Conservation (phyloP, 495 filamentous ascomycete genomes). For the Penicillium steckii region DNA sequence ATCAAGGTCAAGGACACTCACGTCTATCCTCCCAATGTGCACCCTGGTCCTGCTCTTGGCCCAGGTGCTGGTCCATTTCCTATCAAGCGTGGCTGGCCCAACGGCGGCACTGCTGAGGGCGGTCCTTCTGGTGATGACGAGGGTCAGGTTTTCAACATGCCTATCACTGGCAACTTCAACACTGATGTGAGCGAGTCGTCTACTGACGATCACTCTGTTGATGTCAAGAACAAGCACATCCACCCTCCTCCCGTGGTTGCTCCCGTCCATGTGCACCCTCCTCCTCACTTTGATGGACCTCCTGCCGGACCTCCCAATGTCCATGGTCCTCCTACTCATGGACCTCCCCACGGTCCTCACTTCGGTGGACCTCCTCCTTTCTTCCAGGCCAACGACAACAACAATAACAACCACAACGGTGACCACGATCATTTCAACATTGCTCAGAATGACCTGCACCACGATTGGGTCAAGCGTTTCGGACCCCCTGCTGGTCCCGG, state of each 20-base stretch:
- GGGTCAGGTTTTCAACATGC: conserved; percentile 26
- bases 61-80: conserved; percentile 19
- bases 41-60: not conserved
- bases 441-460: not conserved
- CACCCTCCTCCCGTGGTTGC: conserved; percentile 6
- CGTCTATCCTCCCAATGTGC: conserved; percentile 11
- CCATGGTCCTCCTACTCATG: not conserved
- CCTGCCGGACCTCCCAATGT: not conserved
- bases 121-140: conserved; percentile 29
- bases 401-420: not conserved
- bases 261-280: not conserved
- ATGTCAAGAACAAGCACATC: conserved; percentile 22
- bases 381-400: not conserved
- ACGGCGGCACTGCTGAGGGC: conserved; percentile 23
- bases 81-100: conserved; percentile 14
- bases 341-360: not conserved
- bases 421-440: not conserved
- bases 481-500: not conserved
- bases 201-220: conserved; percentile 32
- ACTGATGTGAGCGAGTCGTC: conserved; percentile 19
- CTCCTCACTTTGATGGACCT: not conserved
- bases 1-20: conserved; percentile 22
- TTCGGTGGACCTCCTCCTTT: not conserved
- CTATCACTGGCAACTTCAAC: conserved; percentile 19
- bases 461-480: not conserved